These are phyloP conservation scores for Baorangia bicolor DNA, from an alignment of 768 basidiomycete species.

Conservation along the genomic window DNA sequence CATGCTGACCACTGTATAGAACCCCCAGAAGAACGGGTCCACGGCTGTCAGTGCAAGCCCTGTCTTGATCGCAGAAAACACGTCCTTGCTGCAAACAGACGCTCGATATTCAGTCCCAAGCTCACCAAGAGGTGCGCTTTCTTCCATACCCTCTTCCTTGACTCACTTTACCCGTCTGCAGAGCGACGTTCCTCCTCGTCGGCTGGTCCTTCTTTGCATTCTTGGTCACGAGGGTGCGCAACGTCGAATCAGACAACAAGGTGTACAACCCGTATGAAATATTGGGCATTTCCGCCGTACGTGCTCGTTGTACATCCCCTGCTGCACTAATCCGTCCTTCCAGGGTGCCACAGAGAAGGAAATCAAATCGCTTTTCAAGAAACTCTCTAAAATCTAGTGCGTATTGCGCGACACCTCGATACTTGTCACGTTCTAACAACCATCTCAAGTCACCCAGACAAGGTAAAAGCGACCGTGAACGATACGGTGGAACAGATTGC, in stretches of 20 bases:
- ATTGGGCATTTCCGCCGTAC: slow-evolving; percentile 66
- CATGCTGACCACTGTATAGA: slow-evolving; percentile 28
- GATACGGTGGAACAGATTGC: slow-evolving; percentile 86
- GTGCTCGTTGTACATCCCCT: not conserved
- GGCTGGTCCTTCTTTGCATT: slow-evolving; percentile 78
- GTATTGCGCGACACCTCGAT: not conserved
- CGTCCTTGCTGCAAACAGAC: slow-evolving; percentile 41
- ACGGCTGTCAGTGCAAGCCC: slow-evolving; percentile 60
- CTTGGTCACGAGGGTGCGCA: slow-evolving; percentile 62
- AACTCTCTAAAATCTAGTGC: slow-evolving; percentile 86
- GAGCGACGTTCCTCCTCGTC: slow-evolving; percentile 55
- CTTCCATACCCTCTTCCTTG: not conserved
- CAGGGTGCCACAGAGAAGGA: slow-evolving; percentile 79
- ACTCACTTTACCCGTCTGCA: slow-evolving; percentile 26
- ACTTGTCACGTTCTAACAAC: not conserved
- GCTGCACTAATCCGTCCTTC: not conserved
- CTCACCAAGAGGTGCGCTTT: slow-evolving; percentile 49
- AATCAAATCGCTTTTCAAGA: slow-evolving; percentile 95
- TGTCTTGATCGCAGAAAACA: slow-evolving; percentile 56
- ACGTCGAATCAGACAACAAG: slow-evolving; percentile 56
- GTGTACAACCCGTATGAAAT: slow-evolving; percentile 96
- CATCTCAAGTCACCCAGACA: slow-evolving; percentile 85
- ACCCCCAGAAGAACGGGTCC: slow-evolving; percentile 28
- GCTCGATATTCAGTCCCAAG: slow-evolving; percentile 48
- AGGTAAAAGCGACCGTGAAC: slow-evolving; percentile 80